These are phyloP conservation scores for Trametes coccinea DNA, from an alignment of 768 basidiomycete genomes.

Conservation along the genomic window DNA sequence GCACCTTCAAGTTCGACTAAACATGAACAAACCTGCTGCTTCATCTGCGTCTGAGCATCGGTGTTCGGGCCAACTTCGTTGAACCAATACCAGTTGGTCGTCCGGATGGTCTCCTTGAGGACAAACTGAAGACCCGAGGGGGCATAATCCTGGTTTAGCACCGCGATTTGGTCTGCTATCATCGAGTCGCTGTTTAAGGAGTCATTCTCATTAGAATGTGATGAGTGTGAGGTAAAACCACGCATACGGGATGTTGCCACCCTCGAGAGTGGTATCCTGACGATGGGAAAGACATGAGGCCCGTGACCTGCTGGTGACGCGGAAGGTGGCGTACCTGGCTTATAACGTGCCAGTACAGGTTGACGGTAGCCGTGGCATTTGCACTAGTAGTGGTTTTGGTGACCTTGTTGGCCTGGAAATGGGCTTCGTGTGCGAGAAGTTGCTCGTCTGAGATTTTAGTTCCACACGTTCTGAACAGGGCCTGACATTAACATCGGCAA, in stretches of 20 bases:
- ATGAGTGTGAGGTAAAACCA: not conserved
- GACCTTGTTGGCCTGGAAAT: slow-evolving; percentile 44
- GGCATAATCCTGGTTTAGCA: slow-evolving; percentile 44
- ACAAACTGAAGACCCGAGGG: slow-evolving; percentile 41
- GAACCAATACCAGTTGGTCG: slow-evolving; percentile 50
- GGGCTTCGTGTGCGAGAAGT: slow-evolving; percentile 39
- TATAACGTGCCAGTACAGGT: slow-evolving; percentile 49
- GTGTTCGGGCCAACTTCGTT: slow-evolving; percentile 39
- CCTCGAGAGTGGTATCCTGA: slow-evolving; percentile 36
- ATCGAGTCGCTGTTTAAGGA: slow-evolving; percentile 31
- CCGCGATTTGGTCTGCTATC: slow-evolving; percentile 43
- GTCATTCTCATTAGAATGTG: not conserved
- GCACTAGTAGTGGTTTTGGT: slow-evolving; percentile 10
- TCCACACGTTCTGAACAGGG: slow-evolving; percentile 38
- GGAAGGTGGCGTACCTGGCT: slow-evolving; percentile 25
- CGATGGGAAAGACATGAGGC: not conserved
- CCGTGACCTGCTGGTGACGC: not conserved
- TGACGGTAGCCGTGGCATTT: slow-evolving; percentile 27
- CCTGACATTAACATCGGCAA: not conserved
- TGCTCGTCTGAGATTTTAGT: slow-evolving; percentile 38
- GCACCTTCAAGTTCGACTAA: too few species aligned
- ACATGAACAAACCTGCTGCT: slow-evolving; percentile 30
- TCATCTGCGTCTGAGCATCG: slow-evolving; percentile 47
- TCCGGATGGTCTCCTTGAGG: slow-evolving; percentile 44
- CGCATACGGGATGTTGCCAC: slow-evolving; percentile 46